Percentiles rank a stretch among this genome's conserved stretches.
Conservation (phyloP, 2,329 filamentous ascomycete species). For the Geosmithia morbida region DNA sequence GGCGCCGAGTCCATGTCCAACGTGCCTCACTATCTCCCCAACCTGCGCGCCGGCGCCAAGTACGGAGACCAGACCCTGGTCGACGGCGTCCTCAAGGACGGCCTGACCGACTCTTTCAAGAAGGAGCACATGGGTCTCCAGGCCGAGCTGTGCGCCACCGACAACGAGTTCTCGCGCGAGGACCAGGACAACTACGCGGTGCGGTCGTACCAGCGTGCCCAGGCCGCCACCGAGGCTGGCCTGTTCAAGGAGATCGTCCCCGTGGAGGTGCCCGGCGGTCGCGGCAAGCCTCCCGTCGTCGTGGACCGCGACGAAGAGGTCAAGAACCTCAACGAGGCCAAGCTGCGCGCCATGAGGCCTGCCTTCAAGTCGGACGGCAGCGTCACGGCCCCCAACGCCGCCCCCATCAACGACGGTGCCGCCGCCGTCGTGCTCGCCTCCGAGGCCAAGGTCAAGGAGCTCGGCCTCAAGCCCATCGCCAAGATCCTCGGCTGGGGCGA, state of each 20-base stretch:
- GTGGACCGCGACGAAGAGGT: conserved; percentile 87
- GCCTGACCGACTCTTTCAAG: conserved; percentile 87
- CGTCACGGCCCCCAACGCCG: conserved; percentile 91
- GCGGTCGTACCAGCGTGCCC: conserved; percentile 84
- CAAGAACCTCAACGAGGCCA: conserved; percentile 80
- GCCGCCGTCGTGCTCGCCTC: conserved; percentile 87
- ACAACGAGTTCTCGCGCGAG: conserved; percentile 69
- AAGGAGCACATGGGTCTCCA: conserved; percentile 94
- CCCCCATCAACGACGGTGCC: conserved; percentile 89
- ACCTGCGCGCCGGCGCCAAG: conserved; percentile 75
- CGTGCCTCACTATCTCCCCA: conserved; percentile 86
- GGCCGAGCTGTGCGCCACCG: conserved; percentile 79
- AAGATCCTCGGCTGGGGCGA: conserved; percentile 98
- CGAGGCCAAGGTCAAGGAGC: conserved; percentile 84
- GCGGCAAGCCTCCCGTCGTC: conserved; percentile 73
- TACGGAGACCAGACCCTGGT: conserved; percentile 84
- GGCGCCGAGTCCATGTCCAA: conserved; percentile 99
- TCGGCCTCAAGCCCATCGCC: conserved; percentile 79
- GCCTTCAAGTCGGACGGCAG: conserved; percentile 75
- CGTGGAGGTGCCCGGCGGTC: conserved; percentile 72
- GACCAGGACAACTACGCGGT: conserved; percentile 95
- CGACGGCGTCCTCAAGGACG: conserved; percentile 88
- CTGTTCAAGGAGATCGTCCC: conserved; percentile 84
- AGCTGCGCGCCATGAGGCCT: conserved; percentile 73
- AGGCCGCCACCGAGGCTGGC: conserved; percentile 69